Percentiles rank a stretch among this genome's conserved stretches.
phyloP scores from a whole-genome alignment of 2,329 filamentous ascomycete species.

The Diaporthe nobilis region DNA sequence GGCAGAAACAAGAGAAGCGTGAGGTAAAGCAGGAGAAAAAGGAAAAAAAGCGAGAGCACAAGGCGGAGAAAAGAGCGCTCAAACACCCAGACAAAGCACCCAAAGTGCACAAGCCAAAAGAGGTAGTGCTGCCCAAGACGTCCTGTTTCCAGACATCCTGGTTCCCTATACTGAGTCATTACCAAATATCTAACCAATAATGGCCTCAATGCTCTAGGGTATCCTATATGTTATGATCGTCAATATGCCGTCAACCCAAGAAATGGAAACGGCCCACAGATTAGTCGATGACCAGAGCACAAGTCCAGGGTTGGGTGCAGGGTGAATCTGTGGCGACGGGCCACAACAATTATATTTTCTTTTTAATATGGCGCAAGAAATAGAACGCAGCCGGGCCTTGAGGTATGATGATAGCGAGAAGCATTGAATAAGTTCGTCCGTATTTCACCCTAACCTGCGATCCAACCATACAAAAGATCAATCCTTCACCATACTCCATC shows the following conservation, averaged over 20 bases:
- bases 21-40: background rate
- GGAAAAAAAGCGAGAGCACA: background rate
- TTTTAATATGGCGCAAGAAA: no score
- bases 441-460: background rate
- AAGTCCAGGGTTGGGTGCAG: background rate
- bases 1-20: background rate
- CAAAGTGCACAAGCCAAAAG: slow-evolving; percentile 2
- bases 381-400: no score
- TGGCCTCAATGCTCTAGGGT: background rate
- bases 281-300: background rate
- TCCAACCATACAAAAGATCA: background rate
- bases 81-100: slow-evolving; percentile 7
- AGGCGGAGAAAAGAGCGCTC: background rate
- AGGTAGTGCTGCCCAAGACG: background rate
- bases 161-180: no score
- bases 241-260: background rate
- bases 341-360: no score
- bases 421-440: background rate
- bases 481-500: slow-evolving; percentile 15
- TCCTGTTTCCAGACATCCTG: no score
- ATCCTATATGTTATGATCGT: background rate
- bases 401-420: no score
- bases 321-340: no score
- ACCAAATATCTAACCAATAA: background rate
- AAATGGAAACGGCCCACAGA: background rate